These are phyloP conservation scores for Taxillus chinensis DNA, from an alignment of 164 flowering plant species.

Conservation along the genomic window DNA sequence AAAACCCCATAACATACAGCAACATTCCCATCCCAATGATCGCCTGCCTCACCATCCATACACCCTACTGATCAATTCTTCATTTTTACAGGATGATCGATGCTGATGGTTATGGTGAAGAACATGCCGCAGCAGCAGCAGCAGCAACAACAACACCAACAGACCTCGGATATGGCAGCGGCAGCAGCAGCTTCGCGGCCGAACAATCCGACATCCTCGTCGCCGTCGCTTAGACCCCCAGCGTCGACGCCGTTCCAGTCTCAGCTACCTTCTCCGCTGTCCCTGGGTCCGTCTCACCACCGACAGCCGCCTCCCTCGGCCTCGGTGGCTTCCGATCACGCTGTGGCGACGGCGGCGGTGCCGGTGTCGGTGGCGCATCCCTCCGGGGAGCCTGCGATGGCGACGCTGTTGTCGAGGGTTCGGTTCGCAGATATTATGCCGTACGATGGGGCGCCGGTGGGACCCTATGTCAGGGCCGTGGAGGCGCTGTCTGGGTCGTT, in stretches of 20 bases:
- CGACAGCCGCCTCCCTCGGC: not conserved
- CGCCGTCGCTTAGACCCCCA: constrained; percentile 16
- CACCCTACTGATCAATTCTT: no score
- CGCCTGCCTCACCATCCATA: no score
- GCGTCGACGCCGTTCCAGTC: constrained; percentile 7
- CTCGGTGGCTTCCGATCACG: constrained; percentile 15
- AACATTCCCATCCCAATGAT: no score
- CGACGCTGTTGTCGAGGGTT: constrained; percentile 30
- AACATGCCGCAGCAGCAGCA: constrained; percentile 16
- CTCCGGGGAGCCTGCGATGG: constrained; percentile 10
- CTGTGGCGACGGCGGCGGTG: constrained; percentile 17
- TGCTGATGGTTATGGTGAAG: constrained; percentile 10
- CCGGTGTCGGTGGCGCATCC: constrained; percentile 27
- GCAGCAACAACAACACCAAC: not conserved
- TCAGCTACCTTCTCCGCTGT: constrained; percentile 11
- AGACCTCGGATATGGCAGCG: constrained; percentile 11
- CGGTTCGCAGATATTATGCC: constrained; percentile 60
- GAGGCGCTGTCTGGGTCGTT: constrained; percentile 72
- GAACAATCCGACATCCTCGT: constrained; percentile 8
- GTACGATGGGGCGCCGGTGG: constrained; percentile 66
- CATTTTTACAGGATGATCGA: constrained; percentile 19
- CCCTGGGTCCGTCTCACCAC: constrained; percentile 6
- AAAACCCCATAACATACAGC: no score
- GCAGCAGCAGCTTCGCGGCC: constrained; percentile 12
- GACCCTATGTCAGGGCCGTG: constrained; percentile 48